Evolutionary conservation across 495 filamentous ascomycete species (phyloP), one percentile per base, ranked within the genome.

Genomic region (Lepidopterella palustris): DNA sequence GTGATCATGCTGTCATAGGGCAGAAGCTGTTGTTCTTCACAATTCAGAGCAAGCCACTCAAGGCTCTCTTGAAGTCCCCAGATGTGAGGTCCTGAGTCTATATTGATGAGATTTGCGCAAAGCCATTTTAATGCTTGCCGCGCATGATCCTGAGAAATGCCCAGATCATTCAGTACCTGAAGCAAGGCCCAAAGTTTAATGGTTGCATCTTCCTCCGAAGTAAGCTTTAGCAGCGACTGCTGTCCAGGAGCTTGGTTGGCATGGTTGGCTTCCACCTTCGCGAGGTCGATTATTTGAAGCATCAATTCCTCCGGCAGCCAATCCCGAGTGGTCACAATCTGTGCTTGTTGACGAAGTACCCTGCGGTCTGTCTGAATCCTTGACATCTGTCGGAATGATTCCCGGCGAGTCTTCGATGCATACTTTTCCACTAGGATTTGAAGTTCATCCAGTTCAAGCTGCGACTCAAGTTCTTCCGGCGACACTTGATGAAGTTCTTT

Each of bases 31-130:
- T 82, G 79, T 61, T 76, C 74, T 15, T 79, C 73, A 66, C 83
- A 87, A 63, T 90, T 80, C 60, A 87, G 75, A 21, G 89, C 88
- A 20, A 97, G 76, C 89, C 88, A 96, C 64, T 95, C 88, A 27
- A 97, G 63, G n/a, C 82, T 81, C 69, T 93, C 90, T 58, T 93
- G 86, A 48, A 97, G 73, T 20, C 91, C 91, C 87, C 90, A 95
- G 10, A 89, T 79, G 32, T 52, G 23, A 18, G 59, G 50, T 4
- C 39, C 32, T 4, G 76, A 72, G 40, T 93, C 89, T 59, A 84
- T 48, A 48, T 50, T 32, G 24, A 61, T 65, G 27, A 68, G 59
- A 57, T 68, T 62, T 9, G 56, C 57, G 45, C 90, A 71, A 10
- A 90, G 76, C 65, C 84, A 81, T 57, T 81, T 79, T 47, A 96